phyloP scores from a whole-genome alignment of 1,284 basidiomycete genomes.

The Moesziomyces sp. region DNA sequence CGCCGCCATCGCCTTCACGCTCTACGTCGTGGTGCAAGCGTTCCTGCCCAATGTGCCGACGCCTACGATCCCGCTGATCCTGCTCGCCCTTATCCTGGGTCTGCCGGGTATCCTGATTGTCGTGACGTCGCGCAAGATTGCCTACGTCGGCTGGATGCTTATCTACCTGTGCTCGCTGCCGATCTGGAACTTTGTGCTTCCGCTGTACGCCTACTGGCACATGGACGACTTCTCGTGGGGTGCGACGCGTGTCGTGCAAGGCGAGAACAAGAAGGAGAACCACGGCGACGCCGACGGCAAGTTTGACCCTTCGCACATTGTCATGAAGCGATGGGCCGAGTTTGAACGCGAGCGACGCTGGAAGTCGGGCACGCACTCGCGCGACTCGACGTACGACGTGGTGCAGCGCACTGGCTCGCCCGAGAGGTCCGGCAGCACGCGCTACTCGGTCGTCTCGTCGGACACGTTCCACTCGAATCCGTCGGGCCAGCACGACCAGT shows the following conservation, averaged over 20 bases:
- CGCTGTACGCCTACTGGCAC: slow-evolving; percentile 68
- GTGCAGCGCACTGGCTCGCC: slow-evolving; percentile 55
- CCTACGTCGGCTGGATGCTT: slow-evolving; percentile 70
- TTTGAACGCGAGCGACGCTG: slow-evolving; percentile 95
- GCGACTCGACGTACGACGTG: slow-evolving; percentile 79
- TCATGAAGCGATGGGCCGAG: slow-evolving; percentile 99
- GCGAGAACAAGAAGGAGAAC: slow-evolving; percentile 63
- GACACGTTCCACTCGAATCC: slow-evolving; percentile 60
- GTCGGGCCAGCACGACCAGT: slow-evolving; percentile 44
- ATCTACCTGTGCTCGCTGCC: slow-evolving; percentile 70
- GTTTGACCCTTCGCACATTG: slow-evolving; percentile 94
- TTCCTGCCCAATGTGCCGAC: slow-evolving; percentile 51
- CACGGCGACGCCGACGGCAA: slow-evolving; percentile 75
- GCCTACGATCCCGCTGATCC: slow-evolving; percentile 62
- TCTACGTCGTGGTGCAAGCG: slow-evolving; percentile 67
- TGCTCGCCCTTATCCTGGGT: slow-evolving; percentile 70
- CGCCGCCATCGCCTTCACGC: slow-evolving; percentile 70
- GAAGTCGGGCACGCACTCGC: slow-evolving; percentile 84
- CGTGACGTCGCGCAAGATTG: slow-evolving; percentile 69
- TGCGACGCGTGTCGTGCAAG: slow-evolving; percentile 68
- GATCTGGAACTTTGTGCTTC: slow-evolving; percentile 70
- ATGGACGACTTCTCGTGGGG: slow-evolving; percentile 70
- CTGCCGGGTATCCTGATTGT: slow-evolving; percentile 70
- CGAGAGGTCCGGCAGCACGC: slow-evolving; percentile 58
- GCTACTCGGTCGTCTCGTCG: slow-evolving; percentile 57